Conservation (phyloP, 106 monocot genomes). For the Dioscorea zingiberensis region DNA sequence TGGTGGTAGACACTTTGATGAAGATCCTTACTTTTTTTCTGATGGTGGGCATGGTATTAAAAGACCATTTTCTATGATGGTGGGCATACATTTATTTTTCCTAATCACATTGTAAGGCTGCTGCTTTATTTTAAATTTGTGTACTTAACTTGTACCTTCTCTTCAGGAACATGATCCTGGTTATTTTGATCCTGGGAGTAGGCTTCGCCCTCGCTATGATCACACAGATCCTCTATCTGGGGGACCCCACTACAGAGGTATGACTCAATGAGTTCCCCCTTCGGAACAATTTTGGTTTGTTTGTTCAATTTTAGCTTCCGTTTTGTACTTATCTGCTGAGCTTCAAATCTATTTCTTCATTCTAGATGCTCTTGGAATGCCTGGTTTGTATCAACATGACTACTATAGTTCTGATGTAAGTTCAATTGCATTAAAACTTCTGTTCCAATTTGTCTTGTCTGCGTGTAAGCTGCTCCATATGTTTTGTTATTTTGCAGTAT, state of each 20-base stretch:
- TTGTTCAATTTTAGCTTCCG: not conserved
- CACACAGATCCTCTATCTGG: conserved; percentile 34
- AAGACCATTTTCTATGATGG: conserved; percentile 67
- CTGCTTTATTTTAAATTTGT: not conserved
- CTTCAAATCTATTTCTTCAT: not conserved
- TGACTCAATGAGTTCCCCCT: not conserved
- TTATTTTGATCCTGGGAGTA: conserved; percentile 42
- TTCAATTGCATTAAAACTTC: not conserved
- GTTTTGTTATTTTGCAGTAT: conserved; percentile 31
- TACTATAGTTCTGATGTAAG: conserved; percentile 70
- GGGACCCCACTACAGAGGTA: conserved; percentile 44
- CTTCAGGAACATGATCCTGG: conserved; percentile 58
- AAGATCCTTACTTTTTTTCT: conserved; percentile 60
- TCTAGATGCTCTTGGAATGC: conserved; percentile 37
- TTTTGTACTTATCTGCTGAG: not conserved
- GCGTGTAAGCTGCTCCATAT: conserved; percentile 5
- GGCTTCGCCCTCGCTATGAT: conserved; percentile 53
- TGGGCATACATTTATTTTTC: conserved; percentile 10
- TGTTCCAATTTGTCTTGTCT: not conserved
- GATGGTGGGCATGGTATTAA: conserved; percentile 47
- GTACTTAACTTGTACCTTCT: not conserved
- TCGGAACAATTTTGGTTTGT: not conserved
- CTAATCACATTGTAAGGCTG: not conserved
- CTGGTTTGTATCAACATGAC: conserved; percentile 45
- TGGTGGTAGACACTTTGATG: conserved; percentile 26